Conservation (phyloP, 768 basidiomycete species). For the Boletus fagicola region DNA sequence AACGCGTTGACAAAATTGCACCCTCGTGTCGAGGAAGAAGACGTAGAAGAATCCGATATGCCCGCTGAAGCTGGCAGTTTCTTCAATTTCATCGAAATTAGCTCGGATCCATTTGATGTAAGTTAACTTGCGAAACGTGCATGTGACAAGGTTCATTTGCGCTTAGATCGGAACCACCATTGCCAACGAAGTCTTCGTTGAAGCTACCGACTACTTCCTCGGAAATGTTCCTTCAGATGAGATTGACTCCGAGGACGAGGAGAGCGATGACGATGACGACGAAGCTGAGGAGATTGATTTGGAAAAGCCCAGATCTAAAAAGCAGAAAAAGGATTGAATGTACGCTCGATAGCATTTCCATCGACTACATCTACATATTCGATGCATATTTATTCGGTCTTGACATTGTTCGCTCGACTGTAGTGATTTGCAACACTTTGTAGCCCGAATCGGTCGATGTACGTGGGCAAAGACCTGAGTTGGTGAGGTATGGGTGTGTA, state of each 20-base stretch:
- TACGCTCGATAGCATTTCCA: constrained; percentile 11
- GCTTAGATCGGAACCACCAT: constrained; percentile 67
- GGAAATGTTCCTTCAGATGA: constrained; percentile 62
- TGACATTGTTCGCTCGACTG: constrained; percentile 9
- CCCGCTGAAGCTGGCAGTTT: constrained; percentile 74
- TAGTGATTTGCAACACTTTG: constrained; percentile 5
- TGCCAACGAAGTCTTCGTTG: constrained; percentile 75
- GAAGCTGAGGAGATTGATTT: constrained; percentile 86
- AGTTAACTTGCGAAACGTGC: constrained; percentile 24
- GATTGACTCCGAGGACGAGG: constrained; percentile 62
- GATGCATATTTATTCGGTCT: constrained; percentile 28
- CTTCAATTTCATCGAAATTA: constrained; percentile 82
- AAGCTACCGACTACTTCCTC: constrained; percentile 80
- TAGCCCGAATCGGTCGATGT: constrained; percentile 1
- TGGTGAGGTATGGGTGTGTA: background rate
- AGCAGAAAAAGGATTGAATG: constrained; percentile 49
- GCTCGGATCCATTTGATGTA: constrained; percentile 67
- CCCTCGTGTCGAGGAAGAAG: constrained; percentile 58
- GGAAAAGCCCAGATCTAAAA: constrained; percentile 79
- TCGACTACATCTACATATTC: constrained; percentile 13
- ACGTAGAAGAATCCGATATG: constrained; percentile 55
- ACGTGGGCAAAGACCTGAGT: background rate
- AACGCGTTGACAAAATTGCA: constrained; percentile 79
- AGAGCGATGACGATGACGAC: constrained; percentile 70
- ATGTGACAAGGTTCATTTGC: constrained; percentile 6